Evolutionary conservation across 306 rosid species (phyloP).

Genomic region (Prunus fruticosa): DNA sequence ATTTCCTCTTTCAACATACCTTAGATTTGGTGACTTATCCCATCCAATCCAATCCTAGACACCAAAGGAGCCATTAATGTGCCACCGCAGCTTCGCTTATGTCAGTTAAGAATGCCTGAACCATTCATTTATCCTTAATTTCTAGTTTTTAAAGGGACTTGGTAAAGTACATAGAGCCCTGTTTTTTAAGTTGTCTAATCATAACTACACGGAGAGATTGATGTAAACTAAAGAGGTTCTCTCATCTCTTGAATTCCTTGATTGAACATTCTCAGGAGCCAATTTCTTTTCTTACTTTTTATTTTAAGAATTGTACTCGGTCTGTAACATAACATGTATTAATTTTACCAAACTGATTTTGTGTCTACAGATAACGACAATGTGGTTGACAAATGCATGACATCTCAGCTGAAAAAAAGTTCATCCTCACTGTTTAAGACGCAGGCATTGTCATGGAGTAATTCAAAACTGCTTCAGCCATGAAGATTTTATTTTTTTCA

Average conservation of each 20-base stretch:
- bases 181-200: neutral
- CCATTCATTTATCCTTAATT: neutral
- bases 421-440: neutral
- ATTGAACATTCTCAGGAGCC: neutral
- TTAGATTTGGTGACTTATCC: no score
- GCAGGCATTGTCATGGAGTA: neutral
- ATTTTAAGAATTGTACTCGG: neutral
- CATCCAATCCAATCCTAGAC: no score
- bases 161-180: neutral
- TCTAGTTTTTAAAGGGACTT: neutral
- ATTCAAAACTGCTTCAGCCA: neutral
- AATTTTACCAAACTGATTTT: neutral
- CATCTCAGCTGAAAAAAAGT: neutral
- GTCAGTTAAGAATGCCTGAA: neutral
- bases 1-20: no score
- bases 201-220: neutral
- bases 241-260: neutral
- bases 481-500: neutral
- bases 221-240: neutral
- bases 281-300: neutral
- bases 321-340: neutral
- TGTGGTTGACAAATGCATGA: neutral
- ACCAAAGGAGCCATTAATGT: no score
- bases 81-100: no score
- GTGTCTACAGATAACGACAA: neutral